phyloP scores from a whole-genome alignment of 1,284 basidiomycete genomes.

The Kalmanozyma brasiliensis region DNA sequence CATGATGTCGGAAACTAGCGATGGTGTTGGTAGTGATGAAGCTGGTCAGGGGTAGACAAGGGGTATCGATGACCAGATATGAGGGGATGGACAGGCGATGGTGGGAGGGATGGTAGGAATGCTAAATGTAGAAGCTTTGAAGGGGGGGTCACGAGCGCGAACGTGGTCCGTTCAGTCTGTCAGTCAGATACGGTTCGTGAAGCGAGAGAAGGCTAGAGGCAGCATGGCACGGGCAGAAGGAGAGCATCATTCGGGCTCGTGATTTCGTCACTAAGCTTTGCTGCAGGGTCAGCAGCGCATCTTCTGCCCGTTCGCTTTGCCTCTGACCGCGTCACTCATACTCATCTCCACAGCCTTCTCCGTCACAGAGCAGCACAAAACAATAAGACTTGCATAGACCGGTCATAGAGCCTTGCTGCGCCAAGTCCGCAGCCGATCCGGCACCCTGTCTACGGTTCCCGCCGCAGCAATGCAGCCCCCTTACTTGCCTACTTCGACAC shows the following conservation, averaged over 20 bases:
- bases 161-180: no score
- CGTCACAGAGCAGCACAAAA: constrained; percentile 5
- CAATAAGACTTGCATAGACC: no score
- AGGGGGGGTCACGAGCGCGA: background rate
- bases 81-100: constrained; percentile 1
- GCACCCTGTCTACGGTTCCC: constrained; percentile 5
- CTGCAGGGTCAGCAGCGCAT: background rate
- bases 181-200: no score
- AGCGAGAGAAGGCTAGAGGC: background rate
- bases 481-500: no score
- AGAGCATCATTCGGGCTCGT: constrained; percentile 2
- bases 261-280: constrained; percentile 19
- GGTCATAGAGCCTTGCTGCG: no score
- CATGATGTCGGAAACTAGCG: constrained; percentile 31
- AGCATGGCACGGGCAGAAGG: constrained; percentile 9
- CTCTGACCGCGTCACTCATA: background rate
- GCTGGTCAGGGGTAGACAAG: background rate
- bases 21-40: background rate
- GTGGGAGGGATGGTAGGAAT: constrained; percentile 4
- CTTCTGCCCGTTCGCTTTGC: no score
- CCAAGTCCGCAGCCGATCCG: constrained; percentile 8
- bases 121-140: background rate
- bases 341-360: background rate
- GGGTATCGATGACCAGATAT: background rate
- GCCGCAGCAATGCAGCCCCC: background rate